Evolutionary conservation across 2,329 filamentous ascomycete species (phyloP), one percentile per base, ranked within the genome.

Genomic region (Colletotrichum noveboracense): DNA sequence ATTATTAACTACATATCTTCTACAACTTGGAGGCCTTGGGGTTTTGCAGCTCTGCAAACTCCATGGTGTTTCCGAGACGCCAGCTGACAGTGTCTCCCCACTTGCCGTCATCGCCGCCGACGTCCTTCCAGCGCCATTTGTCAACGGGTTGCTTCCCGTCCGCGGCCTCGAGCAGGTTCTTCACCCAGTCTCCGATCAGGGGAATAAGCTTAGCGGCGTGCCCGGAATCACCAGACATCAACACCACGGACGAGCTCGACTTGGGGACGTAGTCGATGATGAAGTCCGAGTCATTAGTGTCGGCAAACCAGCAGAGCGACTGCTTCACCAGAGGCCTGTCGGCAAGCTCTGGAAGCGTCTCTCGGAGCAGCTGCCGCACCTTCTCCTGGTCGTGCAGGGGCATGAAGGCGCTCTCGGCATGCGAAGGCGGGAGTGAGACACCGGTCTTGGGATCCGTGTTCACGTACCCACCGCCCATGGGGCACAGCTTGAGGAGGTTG

Each of bases 141-240:
- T 80, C 67, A 21, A 87, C 80, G 2, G 80, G 80, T 80, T 92
- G 90, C 52, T 82, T 79, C 0, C 84, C 82, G 13, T 74, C 66
- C 14, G 66, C 14, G 3, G 85, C 82, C 26, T 85, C 83, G 0
- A 92, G 66, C 7, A 92, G 78, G 13, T 87, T 84, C 58, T 81
- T 84, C 3, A 91, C 87, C 86, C 89, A 92, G n/a, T 83, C 80
- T 0, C 91, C 91, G n/a, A 91, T 84, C 28, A 91, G 87, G 0
- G 90, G 91, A 64, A 93, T 87, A 87, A 93, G 90, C 82, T 93
- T 93, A 80, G 92, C 93, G 0, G 88, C 90, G 79, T 93, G 91
- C 0, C 91, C 91, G 1, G 91, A 93, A 79, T 93, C 91, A 0
- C 91, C 91, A 0, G 89, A 88, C 3, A 90, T 77, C 0, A 91